Base-by-base conservation (phyloP, 495 filamentous ascomycete genomes). In the Penicillium alfredii region DNA sequence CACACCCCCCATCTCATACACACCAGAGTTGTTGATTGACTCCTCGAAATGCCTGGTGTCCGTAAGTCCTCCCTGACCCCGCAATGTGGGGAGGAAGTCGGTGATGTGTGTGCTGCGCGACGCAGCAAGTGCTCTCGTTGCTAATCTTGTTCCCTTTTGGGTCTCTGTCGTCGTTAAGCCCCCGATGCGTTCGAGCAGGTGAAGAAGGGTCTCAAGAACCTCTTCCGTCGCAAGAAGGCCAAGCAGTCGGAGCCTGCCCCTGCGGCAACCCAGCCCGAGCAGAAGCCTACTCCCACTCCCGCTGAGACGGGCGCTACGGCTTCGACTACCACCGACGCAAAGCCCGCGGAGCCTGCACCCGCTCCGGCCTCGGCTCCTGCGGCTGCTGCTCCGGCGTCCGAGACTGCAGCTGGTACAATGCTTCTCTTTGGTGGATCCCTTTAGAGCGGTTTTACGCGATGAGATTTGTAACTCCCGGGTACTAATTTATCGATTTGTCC, bases 131-230 rank as follows among this genome's bases (percentile, higher is more conserved):
- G n/a, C n/a, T n/a, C n/a, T n/a, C n/a, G n/a, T n/a, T n/a, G n/a
- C n/a, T n/a, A n/a, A n/a, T n/a, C n/a, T n/a, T n/a, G n/a, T n/a
- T n/a, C n/a, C n/a, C n/a, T n/a, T n/a, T n/a, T n/a, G n/a, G n/a
- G n/a, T n/a, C n/a, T n/a, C n/a, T n/a, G n/a, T n/a, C n/a, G n/a
- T n/a, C n/a, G n/a, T n/a, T n/a, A n/a, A 58, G 55, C 55, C 16
- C 54, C 50, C 30, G 30, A 42, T 22, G 33, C 44, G 28, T 40
- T 38, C 19, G 27, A 35, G n/a, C 40, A 54, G 39, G n/a, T 60
- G 42, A 60, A 60, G 56, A 50, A 44, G 29, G 42, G 47, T 28
- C 38, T 60, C 19, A 60, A 56, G 35, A 23, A 40, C 34, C 43
- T 60, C 29, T 53, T 60, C 39, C 32, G 45, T 21, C 45, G 45